Evolutionary conservation across 169 alveolate genomes (phyloP).

Genomic region (Theileria equi): DNA sequence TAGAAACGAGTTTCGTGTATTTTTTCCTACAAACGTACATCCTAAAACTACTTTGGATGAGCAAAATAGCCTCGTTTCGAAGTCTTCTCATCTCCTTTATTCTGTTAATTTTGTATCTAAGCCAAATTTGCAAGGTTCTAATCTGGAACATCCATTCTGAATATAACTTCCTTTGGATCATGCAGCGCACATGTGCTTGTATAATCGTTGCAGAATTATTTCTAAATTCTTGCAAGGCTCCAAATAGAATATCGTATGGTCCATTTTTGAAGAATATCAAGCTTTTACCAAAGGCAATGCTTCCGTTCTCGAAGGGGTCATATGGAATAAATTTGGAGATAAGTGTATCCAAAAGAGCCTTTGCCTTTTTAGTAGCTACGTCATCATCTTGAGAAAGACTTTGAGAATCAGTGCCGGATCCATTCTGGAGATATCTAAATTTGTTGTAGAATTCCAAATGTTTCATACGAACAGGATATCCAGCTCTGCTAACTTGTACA

Average conservation of each 20-base stretch:
- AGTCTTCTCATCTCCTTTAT: slow-evolving; percentile 26
- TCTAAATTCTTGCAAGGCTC: slow-evolving; percentile 67
- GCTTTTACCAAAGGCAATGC: slow-evolving; percentile 46
- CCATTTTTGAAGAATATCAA: slow-evolving; percentile 64
- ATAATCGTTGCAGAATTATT: slow-evolving; percentile 43
- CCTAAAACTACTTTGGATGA: slow-evolving; percentile 53
- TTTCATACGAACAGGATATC: slow-evolving; percentile 90
- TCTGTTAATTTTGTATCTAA: slow-evolving; percentile 38
- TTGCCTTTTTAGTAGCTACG: slow-evolving; percentile 11
- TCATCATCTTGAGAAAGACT: neutral
- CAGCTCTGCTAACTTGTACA: slow-evolving; percentile 91
- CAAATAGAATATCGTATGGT: slow-evolving; percentile 64
- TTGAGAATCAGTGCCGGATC: slow-evolving; percentile 25
- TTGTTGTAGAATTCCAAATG: slow-evolving; percentile 83
- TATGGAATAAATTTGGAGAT: slow-evolving; percentile 19
- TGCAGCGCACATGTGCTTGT: slow-evolving; percentile 62
- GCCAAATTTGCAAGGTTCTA: slow-evolving; percentile 67
- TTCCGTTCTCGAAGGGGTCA: slow-evolving; percentile 36
- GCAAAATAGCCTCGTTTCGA: slow-evolving; percentile 15
- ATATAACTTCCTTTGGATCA: slow-evolving; percentile 38
- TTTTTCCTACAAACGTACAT: slow-evolving; percentile 25
- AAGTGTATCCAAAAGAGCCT: slow-evolving; percentile 31
- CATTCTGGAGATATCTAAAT: slow-evolving; percentile 72
- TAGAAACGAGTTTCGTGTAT: slow-evolving; percentile 1
- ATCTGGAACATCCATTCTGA: slow-evolving; percentile 33